Conservation (phyloP, 2,329 filamentous ascomycete genomes). For the Fusarium multiceps region DNA sequence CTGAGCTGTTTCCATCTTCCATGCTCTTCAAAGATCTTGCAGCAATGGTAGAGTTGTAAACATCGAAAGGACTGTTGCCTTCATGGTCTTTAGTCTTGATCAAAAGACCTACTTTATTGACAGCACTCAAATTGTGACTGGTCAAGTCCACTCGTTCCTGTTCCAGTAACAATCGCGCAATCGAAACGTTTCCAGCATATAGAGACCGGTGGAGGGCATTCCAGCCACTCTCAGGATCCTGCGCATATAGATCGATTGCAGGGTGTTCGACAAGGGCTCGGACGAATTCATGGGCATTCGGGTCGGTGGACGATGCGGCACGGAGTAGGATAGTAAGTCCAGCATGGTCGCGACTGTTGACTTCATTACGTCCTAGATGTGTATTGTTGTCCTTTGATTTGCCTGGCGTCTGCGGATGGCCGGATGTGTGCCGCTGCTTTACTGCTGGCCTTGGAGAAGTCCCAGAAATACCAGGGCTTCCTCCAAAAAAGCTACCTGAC, state of each 20-base stretch:
- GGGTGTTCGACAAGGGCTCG: slow-evolving; percentile 84
- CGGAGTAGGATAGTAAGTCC: slow-evolving; percentile 88
- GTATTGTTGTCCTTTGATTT: slow-evolving; percentile 58
- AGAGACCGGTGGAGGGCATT: slow-evolving; percentile 91
- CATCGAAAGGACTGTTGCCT: slow-evolving; percentile 92
- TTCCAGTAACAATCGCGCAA: slow-evolving; percentile 83
- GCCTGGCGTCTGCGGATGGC: slow-evolving; percentile 57
- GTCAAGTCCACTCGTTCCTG: slow-evolving; percentile 76
- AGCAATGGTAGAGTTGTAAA: slow-evolving; percentile 89
- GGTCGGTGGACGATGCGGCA: slow-evolving; percentile 78
- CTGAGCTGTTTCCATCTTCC: slow-evolving; percentile 60
- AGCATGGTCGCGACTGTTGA: slow-evolving; percentile 85
- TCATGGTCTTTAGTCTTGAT: slow-evolving; percentile 97
- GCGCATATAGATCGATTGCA: slow-evolving; percentile 83
- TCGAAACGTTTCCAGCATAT: slow-evolving; percentile 88
- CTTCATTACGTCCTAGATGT: slow-evolving; percentile 68
- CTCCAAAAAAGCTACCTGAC: slow-evolving; percentile 48
- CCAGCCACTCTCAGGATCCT: slow-evolving; percentile 95
- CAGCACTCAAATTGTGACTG: slow-evolving; percentile 68
- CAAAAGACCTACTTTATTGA: slow-evolving; percentile 75
- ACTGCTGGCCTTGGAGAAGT: slow-evolving; percentile 62
- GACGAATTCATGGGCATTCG: slow-evolving; percentile 79
- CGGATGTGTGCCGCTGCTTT: slow-evolving; percentile 66
- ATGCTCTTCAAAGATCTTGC: slow-evolving; percentile 72
- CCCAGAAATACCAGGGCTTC: slow-evolving; percentile 55